A percentile compares a stretch with the other conserved stretches of the same genome.
phyloP scores from a whole-genome alignment of 805 yeast species.

The Hyphopichia homilentoma region DNA sequence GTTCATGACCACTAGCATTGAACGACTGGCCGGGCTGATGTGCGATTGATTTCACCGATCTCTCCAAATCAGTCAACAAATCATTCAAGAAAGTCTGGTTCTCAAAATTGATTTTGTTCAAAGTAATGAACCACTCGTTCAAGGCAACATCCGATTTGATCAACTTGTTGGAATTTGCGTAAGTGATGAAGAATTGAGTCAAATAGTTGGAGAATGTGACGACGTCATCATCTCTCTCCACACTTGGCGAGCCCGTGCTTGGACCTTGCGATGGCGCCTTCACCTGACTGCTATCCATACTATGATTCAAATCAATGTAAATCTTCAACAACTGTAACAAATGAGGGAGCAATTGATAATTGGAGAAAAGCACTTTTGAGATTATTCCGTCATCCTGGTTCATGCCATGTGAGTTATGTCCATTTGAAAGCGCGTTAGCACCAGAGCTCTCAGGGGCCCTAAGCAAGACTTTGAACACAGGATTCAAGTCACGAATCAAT shows the following conservation, averaged over 20 bases:
- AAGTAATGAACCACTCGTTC: constrained; percentile 18
- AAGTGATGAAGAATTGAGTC: constrained; percentile 3
- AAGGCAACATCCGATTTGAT: constrained; percentile 18
- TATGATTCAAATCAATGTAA: constrained; percentile 16
- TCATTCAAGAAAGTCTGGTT: constrained; percentile 10
- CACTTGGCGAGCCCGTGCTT: too few relatives aligned
- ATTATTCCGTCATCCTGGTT: constrained; percentile 1
- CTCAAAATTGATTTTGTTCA: constrained; percentile 3
- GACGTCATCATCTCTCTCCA: constrained; percentile 5
- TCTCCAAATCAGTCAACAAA: constrained; percentile 7
- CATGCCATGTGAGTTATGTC: not conserved
- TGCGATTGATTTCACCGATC: not conserved
- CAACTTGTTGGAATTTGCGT: constrained; percentile 19
- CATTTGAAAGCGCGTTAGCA: not conserved
- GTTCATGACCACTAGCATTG: too few relatives aligned
- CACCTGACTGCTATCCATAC: constrained; percentile 8
- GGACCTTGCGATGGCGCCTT: constrained; percentile 9
- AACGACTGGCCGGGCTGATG: too few relatives aligned
- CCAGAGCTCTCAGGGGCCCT: constrained; percentile 2
- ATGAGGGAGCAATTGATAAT: constrained; percentile 30
- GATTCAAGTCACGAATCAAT: constrained; percentile 10
- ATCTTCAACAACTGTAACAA: constrained; percentile 27
- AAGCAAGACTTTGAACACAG: constrained; percentile 4
- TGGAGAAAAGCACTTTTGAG: constrained; percentile 21
- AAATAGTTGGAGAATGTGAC: constrained; percentile 2